Percentiles rank a stretch among this genome's conserved stretches.
Evolutionary conservation across 192 early-diverging fungal species (phyloP).

Genomic region (Coemansia sp.): DNA sequence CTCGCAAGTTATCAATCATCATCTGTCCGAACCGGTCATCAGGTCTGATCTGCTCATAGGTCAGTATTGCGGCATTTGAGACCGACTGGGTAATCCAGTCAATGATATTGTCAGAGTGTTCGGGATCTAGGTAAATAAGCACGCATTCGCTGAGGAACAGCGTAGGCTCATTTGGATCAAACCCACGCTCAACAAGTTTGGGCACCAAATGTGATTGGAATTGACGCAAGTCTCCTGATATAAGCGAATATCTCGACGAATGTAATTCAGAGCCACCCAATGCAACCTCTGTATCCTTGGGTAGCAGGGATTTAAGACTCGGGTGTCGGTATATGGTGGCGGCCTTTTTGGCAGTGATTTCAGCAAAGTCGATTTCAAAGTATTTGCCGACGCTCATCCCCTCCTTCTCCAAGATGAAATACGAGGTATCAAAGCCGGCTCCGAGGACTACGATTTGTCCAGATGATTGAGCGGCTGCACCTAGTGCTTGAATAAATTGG

Average conservation of each 20-base stretch:
- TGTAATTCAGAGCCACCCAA: constrained; percentile 76
- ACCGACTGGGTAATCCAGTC: constrained; percentile 64
- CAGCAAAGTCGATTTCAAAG: constrained; percentile 93
- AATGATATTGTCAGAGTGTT: constrained; percentile 66
- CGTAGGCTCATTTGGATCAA: constrained; percentile 61
- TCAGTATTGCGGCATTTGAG: constrained; percentile 59
- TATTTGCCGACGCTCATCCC: constrained; percentile 43
- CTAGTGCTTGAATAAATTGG: constrained; percentile 56
- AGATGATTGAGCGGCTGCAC: neutral
- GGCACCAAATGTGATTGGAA: constrained; percentile 62
- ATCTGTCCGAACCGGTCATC: constrained; percentile 87
- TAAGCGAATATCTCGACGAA: constrained; percentile 63
- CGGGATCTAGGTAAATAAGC: constrained; percentile 81
- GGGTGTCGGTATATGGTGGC: constrained; percentile 56
- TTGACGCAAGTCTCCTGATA: constrained; percentile 79
- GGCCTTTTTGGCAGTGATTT: constrained; percentile 82
- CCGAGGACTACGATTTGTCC: constrained; percentile 82
- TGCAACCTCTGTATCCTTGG: constrained; percentile 30
- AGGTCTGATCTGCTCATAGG: constrained; percentile 93
- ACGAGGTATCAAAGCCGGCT: constrained; percentile 92
- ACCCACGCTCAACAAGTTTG: constrained; percentile 57
- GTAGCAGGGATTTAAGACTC: constrained; percentile 41
- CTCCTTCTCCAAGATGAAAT: constrained; percentile 74
- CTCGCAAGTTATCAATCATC: constrained; percentile 87
- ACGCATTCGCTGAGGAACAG: constrained; percentile 94